Base-by-base conservation (phyloP, 768 basidiomycete genomes). In the Leccinum subgranulosum region DNA sequence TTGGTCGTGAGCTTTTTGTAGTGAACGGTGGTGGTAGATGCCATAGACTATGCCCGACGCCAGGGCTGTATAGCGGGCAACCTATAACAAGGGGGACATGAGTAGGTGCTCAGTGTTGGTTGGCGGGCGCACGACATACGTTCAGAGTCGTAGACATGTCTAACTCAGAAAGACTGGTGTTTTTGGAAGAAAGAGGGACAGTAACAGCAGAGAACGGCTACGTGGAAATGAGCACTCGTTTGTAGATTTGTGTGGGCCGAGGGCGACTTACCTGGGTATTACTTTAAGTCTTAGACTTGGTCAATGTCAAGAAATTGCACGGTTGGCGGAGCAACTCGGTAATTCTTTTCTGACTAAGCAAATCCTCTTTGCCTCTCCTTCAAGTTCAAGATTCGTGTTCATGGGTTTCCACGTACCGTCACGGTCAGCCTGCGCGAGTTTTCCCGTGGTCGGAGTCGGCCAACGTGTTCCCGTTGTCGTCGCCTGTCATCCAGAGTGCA, bases 21-120 rank as follows among this genome's bases (percentile, higher is more conserved):
- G 77, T 68, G 94, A 89, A 68, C 90, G 85, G 69, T 90, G 89
- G 80, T 98, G 95, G 69, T 85, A 85, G 73, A 95, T 87, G 70
- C 96, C 96, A 73, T 98, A 98, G 71, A 86, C 75, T 64, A 96
- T 82, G 70, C 96, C 96, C 45, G 85, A 81, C 62, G 88, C 75
- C 65, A 99, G 84, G 51, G 95, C 94, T 19, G 93, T 87, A 75
- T 96, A 98, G 69, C 96, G 91, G 68, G 89, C 88, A 73, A 96
- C 96, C 96, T 95, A 73, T 15, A 43, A 21, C 21, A 49, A 17
- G 45, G 19, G 47, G 23, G 50, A 17, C 2, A 10, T 66, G 10
- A 67, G 29, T 53, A 8, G 10, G 34, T 21, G 46, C 21, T 21
- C 46, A 46, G 49, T 17, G 36, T 29, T 29, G 43, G 45, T 28